A percentile compares a stretch with the other conserved stretches of the same genome.
Evolutionary conservation across 371 early-diverging fungal genomes (phyloP).

Genomic region (Chytridiales sp.): DNA sequence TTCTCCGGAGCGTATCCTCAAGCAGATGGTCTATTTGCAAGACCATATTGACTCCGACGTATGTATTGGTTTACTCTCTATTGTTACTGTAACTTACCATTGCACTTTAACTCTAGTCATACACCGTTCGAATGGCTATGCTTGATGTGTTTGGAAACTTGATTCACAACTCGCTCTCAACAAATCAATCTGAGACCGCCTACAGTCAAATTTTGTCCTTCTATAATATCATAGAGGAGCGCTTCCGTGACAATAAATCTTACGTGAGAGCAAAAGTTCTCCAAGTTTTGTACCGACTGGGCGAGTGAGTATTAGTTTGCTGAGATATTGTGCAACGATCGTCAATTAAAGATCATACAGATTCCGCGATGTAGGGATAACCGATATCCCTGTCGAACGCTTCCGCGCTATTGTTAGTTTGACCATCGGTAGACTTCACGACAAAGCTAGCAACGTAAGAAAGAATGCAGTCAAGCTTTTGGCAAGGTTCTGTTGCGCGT

Average conservation of each 20-base stretch:
- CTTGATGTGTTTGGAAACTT: conserved; percentile 85
- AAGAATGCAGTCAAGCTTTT: conserved; percentile 84
- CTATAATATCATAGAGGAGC: conserved; percentile 86
- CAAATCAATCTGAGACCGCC: conserved; percentile 61
- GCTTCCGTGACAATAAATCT: conserved; percentile 81
- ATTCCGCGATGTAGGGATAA: conserved; percentile 27
- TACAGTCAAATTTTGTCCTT: conserved; percentile 63
- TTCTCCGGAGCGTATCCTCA: conserved; percentile 75
- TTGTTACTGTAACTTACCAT: background rate
- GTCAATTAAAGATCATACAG: conserved; percentile 3
- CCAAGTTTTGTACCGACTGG: conserved; percentile 78
- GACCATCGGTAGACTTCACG: conserved; percentile 76
- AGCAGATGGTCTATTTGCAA: conserved; percentile 80
- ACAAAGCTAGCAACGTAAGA: conserved; percentile 86
- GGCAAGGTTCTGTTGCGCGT: conserved; percentile 73
- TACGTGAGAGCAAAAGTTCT: conserved; percentile 83
- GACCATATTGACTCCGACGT: conserved; percentile 86
- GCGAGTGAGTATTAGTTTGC: conserved; percentile 60
- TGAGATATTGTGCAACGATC: background rate
- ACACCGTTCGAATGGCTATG: conserved; percentile 79
- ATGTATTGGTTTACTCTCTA: conserved; percentile 12
- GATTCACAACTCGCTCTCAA: conserved; percentile 65
- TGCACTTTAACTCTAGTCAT: conserved; percentile 54
- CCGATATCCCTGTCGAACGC: conserved; percentile 43
- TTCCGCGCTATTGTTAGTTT: conserved; percentile 70